Conservation (phyloP, 257 asterid species). For the Nicotiana knightiana region DNA sequence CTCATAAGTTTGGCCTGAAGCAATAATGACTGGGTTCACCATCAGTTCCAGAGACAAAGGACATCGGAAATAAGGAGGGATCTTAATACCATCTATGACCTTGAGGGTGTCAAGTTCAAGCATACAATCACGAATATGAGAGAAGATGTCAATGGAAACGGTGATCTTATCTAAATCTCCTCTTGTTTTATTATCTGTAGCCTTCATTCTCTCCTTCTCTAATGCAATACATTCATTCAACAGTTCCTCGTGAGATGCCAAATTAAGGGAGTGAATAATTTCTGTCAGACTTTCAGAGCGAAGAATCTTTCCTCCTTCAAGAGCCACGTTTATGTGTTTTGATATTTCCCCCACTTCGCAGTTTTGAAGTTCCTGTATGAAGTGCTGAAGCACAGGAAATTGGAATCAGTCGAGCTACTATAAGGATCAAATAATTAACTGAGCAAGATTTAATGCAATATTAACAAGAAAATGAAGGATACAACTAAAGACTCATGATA, state of each 20-base stretch:
- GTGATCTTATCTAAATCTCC: conserved; percentile 33
- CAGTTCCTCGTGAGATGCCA: conserved; percentile 56
- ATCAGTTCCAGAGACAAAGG: conserved; percentile 77
- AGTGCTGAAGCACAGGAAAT: conserved; percentile 30
- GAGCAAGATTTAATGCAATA: background rate
- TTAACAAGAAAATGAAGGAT: conserved; percentile 3
- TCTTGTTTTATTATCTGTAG: conserved; percentile 30
- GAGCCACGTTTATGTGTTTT: conserved; percentile 42
- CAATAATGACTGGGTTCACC: conserved; percentile 86
- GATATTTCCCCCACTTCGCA: conserved; percentile 51
- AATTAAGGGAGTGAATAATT: conserved; percentile 43
- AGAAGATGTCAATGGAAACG: conserved; percentile 36
- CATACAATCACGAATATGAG: conserved; percentile 50
- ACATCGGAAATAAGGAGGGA: conserved; percentile 70
- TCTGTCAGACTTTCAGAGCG: conserved; percentile 31
- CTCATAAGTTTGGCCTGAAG: conserved; percentile 92
- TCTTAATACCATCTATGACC: conserved; percentile 38
- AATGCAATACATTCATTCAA: conserved; percentile 67
- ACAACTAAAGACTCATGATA: background rate
- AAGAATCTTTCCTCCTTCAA: conserved; percentile 44
- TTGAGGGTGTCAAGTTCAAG: conserved; percentile 38
- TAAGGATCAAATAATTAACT: background rate
- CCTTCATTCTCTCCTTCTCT: conserved; percentile 69
- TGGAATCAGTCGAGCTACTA: conserved; percentile 16
- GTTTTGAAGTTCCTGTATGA: conserved; percentile 50